Evolutionary conservation across 805 yeast species (phyloP), one percentile per base, ranked within the genome.

Genomic region (Grigorovia humatica): DNA sequence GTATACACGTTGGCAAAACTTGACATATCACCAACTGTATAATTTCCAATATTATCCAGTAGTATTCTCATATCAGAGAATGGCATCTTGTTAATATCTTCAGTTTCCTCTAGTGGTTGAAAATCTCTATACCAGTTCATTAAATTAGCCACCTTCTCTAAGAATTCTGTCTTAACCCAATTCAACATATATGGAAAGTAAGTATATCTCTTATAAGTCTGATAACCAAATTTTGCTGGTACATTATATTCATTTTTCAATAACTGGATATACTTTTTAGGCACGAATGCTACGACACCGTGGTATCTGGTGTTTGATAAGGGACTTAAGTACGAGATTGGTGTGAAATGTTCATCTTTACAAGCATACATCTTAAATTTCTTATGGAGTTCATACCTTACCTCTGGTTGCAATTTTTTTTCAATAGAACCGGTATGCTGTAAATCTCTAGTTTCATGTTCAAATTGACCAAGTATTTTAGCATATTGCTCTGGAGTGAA

Each of bases 251-350:
- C 89, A 15, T 70, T 68, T 9, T 61, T 62, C 46, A 83, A 63
- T 2, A 76, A 64, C 4, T 63, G 59, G n/a, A 72, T 57, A 54
- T 64, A 73, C 41, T 74, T 69, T 47, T 70, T 63, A 1, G 89
- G 88, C 9, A 82, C 66, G 51, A 81, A 75, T 2, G 81, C 78
- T 20, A 76, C 70, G 17, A 79, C 78, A 9, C 83, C 82, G 60
- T 83, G 88, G 57, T 78, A 78, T 51, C 69, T 62, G 0, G 85
- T 71, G 38, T 71, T 57, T n/a, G 69, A 60, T 51, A 85, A 62
- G 1, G 86, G 85, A 4, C 77, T 70, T 15, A 83, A 53, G 57
- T 80, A 81, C 0, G 72, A 67, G 47, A 73, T 59, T 0, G 69
- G 59, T 49, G 72, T 71, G 57, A 79, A 80, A 64, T 85, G 90